phyloP scores from a whole-genome alignment of 257 asterid genomes.

The Solanum chmielewskii region DNA sequence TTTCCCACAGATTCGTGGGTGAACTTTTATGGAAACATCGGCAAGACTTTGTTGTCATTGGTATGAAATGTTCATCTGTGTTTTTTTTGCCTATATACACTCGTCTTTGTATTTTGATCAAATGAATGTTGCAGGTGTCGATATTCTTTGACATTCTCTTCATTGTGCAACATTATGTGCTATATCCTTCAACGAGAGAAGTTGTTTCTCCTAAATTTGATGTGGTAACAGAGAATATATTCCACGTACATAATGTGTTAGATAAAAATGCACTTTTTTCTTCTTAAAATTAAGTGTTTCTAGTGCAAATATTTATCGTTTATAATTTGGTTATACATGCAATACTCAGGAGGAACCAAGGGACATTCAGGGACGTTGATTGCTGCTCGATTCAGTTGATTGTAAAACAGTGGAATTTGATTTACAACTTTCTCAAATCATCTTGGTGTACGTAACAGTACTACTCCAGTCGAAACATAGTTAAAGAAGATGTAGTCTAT shows the following conservation, averaged over 20 bases:
- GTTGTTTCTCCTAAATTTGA: conserved; percentile 10
- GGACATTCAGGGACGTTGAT: conserved; percentile 12
- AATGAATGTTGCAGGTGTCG: conserved; percentile 48
- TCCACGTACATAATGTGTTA: conserved; percentile 7
- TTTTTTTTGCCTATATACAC: not conserved
- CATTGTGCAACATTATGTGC: conserved; percentile 73
- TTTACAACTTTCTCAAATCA: not conserved
- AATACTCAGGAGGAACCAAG: conserved; percentile 11
- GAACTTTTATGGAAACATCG: conserved; percentile 84
- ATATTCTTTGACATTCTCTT: conserved; percentile 69
- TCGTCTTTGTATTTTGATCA: not conserved
- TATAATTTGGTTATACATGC: not conserved
- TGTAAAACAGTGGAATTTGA: not conserved
- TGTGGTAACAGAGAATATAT: conserved; percentile 23
- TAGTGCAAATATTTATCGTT: not conserved
- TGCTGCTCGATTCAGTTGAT: not conserved
- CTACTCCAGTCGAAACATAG: not conserved
- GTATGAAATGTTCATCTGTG: conserved; percentile 20
- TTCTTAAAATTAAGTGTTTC: not conserved
- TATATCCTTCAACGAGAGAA: conserved; percentile 36
- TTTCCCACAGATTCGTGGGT: conserved; percentile 60
- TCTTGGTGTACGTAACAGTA: not conserved
- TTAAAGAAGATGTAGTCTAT: not conserved
- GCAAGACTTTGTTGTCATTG: conserved; percentile 86
- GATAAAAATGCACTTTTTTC: not conserved